Base-by-base conservation (phyloP, 1,139 yeast species). In the Diutina scorzettiae region DNA sequence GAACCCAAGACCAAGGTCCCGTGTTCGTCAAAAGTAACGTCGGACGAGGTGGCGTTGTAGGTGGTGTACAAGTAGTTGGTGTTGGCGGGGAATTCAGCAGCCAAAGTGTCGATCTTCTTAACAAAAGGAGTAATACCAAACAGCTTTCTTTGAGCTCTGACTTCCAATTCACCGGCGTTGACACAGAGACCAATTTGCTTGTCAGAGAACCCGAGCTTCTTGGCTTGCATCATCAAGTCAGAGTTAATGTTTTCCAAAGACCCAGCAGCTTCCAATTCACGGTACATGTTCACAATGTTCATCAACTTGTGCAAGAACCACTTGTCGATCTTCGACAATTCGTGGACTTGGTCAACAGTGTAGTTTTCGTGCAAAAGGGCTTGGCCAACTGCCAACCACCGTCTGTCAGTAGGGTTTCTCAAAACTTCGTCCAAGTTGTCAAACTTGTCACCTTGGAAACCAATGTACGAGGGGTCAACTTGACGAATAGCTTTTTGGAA, bases 341-440 rank as follows among this genome's bases (percentile, higher is more conserved):
- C 93, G 60, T 87, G 96, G 44, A 91, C 96, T 59, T 71, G 73
- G 47, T 91, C 97, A 48, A 91, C 96, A 11, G 96, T 61, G 63
- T 91, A 91, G 59, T 79, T 77, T 65, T 86, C 94, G 57, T 87
- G 91, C 45, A 87, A 63, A 55, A 89, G 69, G 46, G 99, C 99
- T 66, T 91, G 95, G 42, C 96, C 97, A 49, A 91, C 95, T 42
- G 99, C 99, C 56, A 91, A 76, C 86, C 96, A 86, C 69, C 99
- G 81, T 67, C 95, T 83, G 62, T 91, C 99, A 46, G 97, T 85
- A 47, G 99, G 98, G 58, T 84, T 81, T 43, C 83, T 74, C 54
- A 91, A 74, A 30, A 74, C 86, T 43, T 75, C 77, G 59, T 87
- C 96, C 55, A 87, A 73, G 56, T 84, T 73, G 48, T 81, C 93